Conservation (phyloP, 73 alveolate species). For the Blepharisma japonicum region DNA sequence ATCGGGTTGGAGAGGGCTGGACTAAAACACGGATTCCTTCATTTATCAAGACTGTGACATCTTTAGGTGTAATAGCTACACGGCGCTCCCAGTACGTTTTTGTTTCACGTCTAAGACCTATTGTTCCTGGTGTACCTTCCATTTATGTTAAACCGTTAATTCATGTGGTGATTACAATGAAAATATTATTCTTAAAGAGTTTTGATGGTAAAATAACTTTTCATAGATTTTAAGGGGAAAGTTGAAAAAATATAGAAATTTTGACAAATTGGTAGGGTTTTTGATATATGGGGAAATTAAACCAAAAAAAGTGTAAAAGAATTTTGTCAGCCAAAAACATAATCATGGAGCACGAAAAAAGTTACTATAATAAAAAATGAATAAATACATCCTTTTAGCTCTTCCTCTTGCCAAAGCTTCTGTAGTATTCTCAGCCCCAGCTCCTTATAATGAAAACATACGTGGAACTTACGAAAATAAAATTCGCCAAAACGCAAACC, state of each 20-base stretch:
- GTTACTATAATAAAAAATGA: not conserved
- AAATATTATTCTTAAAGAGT: too few relatives aligned
- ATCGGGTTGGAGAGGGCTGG: slow-evolving; percentile 73
- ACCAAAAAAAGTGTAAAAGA: too few relatives aligned
- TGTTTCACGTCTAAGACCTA: slow-evolving; percentile 73
- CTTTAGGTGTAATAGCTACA: slow-evolving; percentile 72
- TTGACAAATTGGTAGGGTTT: too few relatives aligned
- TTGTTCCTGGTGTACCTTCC: slow-evolving; percentile 38
- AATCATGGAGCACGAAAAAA: too few relatives aligned
- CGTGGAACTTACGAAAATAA: slow-evolving; percentile 76
- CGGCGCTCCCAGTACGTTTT: slow-evolving; percentile 85
- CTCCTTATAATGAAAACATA: slow-evolving; percentile 57
- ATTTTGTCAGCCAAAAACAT: too few relatives aligned
- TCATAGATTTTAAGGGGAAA: too few relatives aligned
- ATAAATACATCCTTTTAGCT: not conserved
- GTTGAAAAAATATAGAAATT: too few relatives aligned
- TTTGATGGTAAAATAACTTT: too few relatives aligned
- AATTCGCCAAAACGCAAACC: slow-evolving; percentile 61
- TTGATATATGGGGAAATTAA: too few relatives aligned
- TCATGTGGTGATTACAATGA: too few relatives aligned
- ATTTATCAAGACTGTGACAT: slow-evolving; percentile 49
- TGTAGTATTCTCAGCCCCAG: slow-evolving; percentile 10
- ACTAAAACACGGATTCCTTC: slow-evolving; percentile 62
- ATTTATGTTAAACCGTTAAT: not conserved
- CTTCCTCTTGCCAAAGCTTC: not conserved